These are phyloP conservation scores for Nannochloropsis salina DNA, from an alignment of 108 stramenopile genomes.

Conservation along the genomic window DNA sequence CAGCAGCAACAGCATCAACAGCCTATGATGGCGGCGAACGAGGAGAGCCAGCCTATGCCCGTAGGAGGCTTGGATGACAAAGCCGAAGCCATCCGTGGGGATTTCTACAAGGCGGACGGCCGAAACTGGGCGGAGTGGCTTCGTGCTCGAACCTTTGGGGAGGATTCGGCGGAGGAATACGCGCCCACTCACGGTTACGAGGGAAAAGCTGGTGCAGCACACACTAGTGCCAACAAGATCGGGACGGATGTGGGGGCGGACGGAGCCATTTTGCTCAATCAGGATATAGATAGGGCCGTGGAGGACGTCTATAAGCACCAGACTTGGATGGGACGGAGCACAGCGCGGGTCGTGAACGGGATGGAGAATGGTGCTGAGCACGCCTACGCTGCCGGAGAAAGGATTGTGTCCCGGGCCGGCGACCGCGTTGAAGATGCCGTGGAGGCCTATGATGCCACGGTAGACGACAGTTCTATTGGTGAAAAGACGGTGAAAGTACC, in stretches of 20 bases:
- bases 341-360: neutral
- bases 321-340: neutral
- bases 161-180: neutral
- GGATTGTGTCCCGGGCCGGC: neutral
- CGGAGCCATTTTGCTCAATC: neutral
- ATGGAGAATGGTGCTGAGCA: neutral
- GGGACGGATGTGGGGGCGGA: constrained; percentile 8
- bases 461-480: too few species aligned
- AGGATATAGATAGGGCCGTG: neutral
- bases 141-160: constrained; percentile 1
- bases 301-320: constrained; percentile 18
- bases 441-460: neutral
- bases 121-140: constrained; percentile 2
- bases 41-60: neutral
- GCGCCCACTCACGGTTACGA: neutral
- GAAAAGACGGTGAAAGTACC: too few species aligned
- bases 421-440: neutral
- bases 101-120: neutral
- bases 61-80: neutral
- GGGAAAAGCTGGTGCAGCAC: neutral
- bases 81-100: neutral
- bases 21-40: neutral
- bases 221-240: neutral
- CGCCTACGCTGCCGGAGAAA: neutral
- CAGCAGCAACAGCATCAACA: neutral